Conservation (phyloP, 192 early-diverging fungal species). For the Phlyctochytrium bullatum region DNA sequence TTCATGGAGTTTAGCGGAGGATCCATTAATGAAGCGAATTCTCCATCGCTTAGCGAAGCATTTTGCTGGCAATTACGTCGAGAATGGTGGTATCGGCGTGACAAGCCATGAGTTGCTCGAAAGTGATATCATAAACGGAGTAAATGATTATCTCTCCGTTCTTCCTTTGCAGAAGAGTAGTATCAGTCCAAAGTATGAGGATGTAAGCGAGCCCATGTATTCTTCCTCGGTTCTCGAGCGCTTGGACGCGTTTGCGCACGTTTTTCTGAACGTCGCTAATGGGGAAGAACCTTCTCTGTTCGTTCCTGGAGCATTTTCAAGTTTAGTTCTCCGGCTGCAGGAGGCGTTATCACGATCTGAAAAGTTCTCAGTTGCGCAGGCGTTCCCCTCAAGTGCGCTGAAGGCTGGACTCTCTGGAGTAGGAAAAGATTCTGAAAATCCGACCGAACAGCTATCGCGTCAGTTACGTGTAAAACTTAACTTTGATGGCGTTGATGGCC, state of each 20-base stretch:
- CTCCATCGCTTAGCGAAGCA: conserved; percentile 25
- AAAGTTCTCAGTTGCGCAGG: conserved; percentile 61
- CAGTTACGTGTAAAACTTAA: conserved; percentile 69
- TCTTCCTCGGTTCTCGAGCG: conserved; percentile 17
- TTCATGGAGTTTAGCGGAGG: not conserved
- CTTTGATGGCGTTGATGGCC: conserved; percentile 49
- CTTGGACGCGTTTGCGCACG: conserved; percentile 47
- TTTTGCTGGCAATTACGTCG: conserved; percentile 27
- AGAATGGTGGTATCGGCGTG: conserved; percentile 34
- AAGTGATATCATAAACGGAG: conserved; percentile 65
- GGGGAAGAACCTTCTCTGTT: conserved; percentile 33
- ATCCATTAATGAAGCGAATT: conserved; percentile 7
- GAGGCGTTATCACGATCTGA: conserved; percentile 69
- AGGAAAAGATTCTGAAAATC: conserved; percentile 17
- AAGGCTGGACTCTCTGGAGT: conserved; percentile 7
- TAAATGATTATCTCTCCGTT: conserved; percentile 51
- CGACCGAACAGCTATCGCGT: conserved; percentile 64
- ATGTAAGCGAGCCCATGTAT: conserved; percentile 9
- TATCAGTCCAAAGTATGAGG: too few relatives aligned
- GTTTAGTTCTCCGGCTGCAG: conserved; percentile 67
- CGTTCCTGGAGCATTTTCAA: conserved; percentile 48
- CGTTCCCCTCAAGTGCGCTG: conserved; percentile 20
- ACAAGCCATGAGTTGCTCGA: conserved; percentile 79
- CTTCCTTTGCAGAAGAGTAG: too few relatives aligned
- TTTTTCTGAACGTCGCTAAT: conserved; percentile 52